Percentiles rank a stretch among this genome's conserved stretches.
Evolutionary conservation across 495 filamentous ascomycete species (phyloP).

Genomic region (Echria macrotheca): DNA sequence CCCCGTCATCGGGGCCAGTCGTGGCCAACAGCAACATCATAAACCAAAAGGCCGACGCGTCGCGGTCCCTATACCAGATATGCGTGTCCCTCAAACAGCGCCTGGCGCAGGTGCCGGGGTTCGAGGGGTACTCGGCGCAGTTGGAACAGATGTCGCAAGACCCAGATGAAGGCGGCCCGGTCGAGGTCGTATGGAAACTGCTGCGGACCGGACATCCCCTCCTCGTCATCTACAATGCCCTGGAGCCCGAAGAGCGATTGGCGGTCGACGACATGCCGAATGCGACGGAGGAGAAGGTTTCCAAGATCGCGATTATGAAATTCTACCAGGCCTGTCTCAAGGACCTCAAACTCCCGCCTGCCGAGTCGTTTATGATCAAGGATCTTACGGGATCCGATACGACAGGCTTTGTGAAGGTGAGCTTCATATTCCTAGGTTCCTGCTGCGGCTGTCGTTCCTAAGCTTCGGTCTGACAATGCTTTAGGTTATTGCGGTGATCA

Average conservation of each 20-base stretch:
- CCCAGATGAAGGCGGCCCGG: conserved; percentile 65
- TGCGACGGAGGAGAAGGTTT: conserved; percentile 55
- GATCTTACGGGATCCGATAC: conserved; percentile 93
- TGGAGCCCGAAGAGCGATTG: conserved; percentile 60
- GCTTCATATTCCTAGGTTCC: conserved; percentile 4
- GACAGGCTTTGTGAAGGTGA: conserved; percentile 91
- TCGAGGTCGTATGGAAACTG: conserved; percentile 85
- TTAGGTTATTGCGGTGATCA: conserved; percentile 65
- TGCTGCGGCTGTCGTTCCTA: too few relatives aligned
- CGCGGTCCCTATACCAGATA: conserved; percentile 87
- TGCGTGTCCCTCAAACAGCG: conserved; percentile 78
- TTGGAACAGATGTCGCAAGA: conserved; percentile 48
- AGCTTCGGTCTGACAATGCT: conserved; percentile 16
- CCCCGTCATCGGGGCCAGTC: conserved; percentile 48
- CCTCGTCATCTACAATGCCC: conserved; percentile 80
- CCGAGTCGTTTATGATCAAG: conserved; percentile 84
- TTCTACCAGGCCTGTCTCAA: conserved; percentile 51
- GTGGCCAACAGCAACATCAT: conserved; percentile 83
- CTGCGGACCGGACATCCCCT: conserved; percentile 80
- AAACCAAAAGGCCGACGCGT: conserved; percentile 85
- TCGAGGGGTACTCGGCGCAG: conserved; percentile 64
- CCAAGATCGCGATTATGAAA: conserved; percentile 54
- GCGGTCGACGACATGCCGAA: conserved; percentile 53
- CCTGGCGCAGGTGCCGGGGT: conserved; percentile 74
- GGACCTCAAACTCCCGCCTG: conserved; percentile 68